Evolutionary conservation across 2,329 filamentous ascomycete genomes (phyloP), one percentile per base, ranked within the genome.

Genomic region (Chaetomium sp.): DNA sequence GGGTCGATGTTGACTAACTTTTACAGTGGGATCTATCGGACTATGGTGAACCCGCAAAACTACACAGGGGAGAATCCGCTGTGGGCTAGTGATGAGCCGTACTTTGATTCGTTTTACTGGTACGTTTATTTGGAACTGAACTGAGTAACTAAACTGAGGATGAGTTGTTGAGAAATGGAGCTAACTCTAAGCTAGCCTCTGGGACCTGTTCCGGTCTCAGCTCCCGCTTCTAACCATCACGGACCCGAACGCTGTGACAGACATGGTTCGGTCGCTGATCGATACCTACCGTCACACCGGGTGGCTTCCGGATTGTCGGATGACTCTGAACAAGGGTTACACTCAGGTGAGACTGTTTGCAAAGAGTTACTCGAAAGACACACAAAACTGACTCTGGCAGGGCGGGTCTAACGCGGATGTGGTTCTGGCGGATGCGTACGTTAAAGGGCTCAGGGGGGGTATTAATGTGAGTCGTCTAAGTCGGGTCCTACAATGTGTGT

Each of bases 51-150:
- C 52, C 86, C 86, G 2, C 85, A 89, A 63, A 86, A 89, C 63
- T 88, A 88, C 62, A 88, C 86, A 0, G 84, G 84, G 0, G 86
- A 89, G 66, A 89, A 89, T 54, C 84, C 84, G 2, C 66, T 83
- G 0, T 89, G 86, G 84, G 61, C 78, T 1, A 84, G 79, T 43
- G 73, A 73, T 1, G 85, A 88, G 66, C 86, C 85, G 0, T 89
- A 89, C 64, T 89, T 85, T 64, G 86, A 89, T 67, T 87, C 84
- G 0, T 88, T 86, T 62, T 91, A 90, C 68, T 89, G 85, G 77
- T 80, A 63, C 19, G 19, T 27, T 27, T 27, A 27, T 27, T 27
- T 27, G 19, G 19, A 27, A 27, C 19, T 27, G 19, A 27, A 27
- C 19, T 27, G 19, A 27, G 19, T 27, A 27, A 27, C 19, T 27